Evolutionary conservation across 2,329 filamentous ascomycete genomes (phyloP).

Genomic region (Pseudogymnoascus sp.): DNA sequence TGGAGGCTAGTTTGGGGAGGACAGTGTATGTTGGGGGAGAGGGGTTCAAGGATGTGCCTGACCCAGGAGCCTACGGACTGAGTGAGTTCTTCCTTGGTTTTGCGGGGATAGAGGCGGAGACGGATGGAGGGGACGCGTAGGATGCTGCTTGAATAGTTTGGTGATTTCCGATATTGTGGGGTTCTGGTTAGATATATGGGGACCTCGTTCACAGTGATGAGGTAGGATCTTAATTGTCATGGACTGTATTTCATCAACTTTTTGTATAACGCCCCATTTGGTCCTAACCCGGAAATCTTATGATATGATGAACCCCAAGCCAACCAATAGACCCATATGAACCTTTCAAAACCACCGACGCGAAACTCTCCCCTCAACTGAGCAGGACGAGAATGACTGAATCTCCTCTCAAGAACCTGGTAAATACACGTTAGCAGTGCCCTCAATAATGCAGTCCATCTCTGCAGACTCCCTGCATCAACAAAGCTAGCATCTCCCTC

Average conservation of each 20-base stretch:
- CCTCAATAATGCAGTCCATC: background rate
- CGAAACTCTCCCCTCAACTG: constrained; percentile 23
- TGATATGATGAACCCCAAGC: constrained; percentile 10
- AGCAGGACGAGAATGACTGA: constrained; percentile 31
- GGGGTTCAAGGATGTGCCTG: constrained; percentile 66
- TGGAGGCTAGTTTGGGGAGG: constrained; percentile 81
- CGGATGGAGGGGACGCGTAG: constrained; percentile 12
- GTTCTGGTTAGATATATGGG: constrained; percentile 1
- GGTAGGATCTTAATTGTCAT: constrained; percentile 3
- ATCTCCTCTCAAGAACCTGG: constrained; percentile 32
- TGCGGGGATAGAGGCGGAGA: constrained; percentile 36
- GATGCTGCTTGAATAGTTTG: background rate
- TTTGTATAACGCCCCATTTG: constrained; percentile 9
- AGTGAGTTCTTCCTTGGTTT: constrained; percentile 77
- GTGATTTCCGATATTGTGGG: constrained; percentile 7
- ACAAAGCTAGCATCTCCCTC: background rate
- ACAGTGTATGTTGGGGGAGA: constrained; percentile 75
- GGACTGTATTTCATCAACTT: constrained; percentile 21
- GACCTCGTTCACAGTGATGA: background rate
- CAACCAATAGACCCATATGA: constrained; percentile 9
- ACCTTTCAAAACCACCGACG: constrained; percentile 5
- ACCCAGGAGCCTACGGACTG: constrained; percentile 70
- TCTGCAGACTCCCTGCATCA: constrained; percentile 8
- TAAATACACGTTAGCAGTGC: background rate
- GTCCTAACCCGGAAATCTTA: constrained; percentile 7